Conservation (phyloP, 192 early-diverging fungal species). For the Backusella macrospora region DNA sequence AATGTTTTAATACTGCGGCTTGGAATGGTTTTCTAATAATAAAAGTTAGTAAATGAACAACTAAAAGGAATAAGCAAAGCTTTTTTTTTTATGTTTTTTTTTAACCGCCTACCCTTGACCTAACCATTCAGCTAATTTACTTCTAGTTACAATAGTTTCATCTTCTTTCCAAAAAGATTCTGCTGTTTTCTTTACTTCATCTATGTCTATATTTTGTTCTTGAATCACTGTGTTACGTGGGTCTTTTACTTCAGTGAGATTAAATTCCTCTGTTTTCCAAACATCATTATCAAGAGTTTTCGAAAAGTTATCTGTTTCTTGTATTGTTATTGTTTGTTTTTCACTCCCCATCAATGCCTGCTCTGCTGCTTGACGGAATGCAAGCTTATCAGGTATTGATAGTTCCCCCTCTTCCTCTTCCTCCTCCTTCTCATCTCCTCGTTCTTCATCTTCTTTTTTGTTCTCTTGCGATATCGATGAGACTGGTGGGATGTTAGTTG, state of each 20-base stretch:
- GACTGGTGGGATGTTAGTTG: neutral
- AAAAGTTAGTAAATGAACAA: neutral
- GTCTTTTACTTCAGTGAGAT: slow-evolving; percentile 7
- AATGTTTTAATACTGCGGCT: slow-evolving; percentile 59
- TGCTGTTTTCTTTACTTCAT: slow-evolving; percentile 27
- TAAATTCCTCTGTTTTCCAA: neutral
- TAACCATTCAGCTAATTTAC: slow-evolving; percentile 48
- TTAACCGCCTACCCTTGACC: slow-evolving; percentile 46
- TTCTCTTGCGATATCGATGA: neutral
- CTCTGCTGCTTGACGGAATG: slow-evolving; percentile 10
- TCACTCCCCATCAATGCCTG: neutral
- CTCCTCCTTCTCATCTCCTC: neutral
- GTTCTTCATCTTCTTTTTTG: neutral
- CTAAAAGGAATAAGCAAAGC: neutral
- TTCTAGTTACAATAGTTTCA: slow-evolving; percentile 41
- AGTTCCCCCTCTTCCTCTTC: neutral
- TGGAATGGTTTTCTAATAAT: slow-evolving; percentile 50
- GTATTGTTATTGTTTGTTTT: neutral
- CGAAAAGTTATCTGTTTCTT: slow-evolving; percentile 14
- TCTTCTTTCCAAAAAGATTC: slow-evolving; percentile 43
- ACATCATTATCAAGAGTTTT: slow-evolving; percentile 21
- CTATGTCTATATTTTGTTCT: neutral
- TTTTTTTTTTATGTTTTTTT: no score
- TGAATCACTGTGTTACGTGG: slow-evolving; percentile 2
- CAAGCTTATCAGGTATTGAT: slow-evolving; percentile 4